A percentile compares a stretch with the other conserved stretches of the same genome.
These are phyloP conservation scores for Aegilops sharonensis DNA, from an alignment of 176 grass and related monocot species.

Conservation along the genomic window DNA sequence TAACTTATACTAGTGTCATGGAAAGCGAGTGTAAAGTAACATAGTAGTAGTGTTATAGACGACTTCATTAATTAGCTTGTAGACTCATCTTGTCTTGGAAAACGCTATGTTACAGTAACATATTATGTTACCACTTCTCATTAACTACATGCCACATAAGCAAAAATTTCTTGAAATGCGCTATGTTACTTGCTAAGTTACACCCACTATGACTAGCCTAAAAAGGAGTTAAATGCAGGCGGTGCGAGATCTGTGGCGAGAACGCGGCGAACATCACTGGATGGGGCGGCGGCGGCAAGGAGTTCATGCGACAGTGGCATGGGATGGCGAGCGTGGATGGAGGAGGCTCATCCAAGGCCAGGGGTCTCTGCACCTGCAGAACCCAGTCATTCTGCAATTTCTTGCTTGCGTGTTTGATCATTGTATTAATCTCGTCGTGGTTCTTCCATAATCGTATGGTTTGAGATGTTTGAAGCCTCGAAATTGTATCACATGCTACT, in stretches of 20 bases:
- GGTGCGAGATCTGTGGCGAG: constrained; percentile 44
- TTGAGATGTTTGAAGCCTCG: constrained; percentile 1
- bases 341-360: constrained; percentile 20
- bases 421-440: constrained; percentile 31
- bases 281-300: constrained; percentile 6
- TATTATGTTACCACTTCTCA: too few species aligned
- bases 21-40: too few species aligned
- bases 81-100: too few species aligned
- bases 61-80: too few species aligned
- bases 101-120: too few species aligned
- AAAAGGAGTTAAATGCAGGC: not conserved
- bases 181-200: too few species aligned
- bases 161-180: too few species aligned
- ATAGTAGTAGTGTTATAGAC: too few species aligned
- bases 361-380: constrained; percentile 31
- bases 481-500: too few species aligned
- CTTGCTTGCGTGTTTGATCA: constrained; percentile 4
- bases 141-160: too few species aligned
- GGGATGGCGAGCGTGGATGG: not conserved
- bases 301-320: constrained; percentile 43
- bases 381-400: constrained; percentile 29
- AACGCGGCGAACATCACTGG: constrained; percentile 28
- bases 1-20: too few species aligned
- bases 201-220: not conserved
- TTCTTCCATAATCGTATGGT: constrained; percentile 20